Conservation (phyloP, 768 basidiomycete species). For the Calocera cornea region DNA sequence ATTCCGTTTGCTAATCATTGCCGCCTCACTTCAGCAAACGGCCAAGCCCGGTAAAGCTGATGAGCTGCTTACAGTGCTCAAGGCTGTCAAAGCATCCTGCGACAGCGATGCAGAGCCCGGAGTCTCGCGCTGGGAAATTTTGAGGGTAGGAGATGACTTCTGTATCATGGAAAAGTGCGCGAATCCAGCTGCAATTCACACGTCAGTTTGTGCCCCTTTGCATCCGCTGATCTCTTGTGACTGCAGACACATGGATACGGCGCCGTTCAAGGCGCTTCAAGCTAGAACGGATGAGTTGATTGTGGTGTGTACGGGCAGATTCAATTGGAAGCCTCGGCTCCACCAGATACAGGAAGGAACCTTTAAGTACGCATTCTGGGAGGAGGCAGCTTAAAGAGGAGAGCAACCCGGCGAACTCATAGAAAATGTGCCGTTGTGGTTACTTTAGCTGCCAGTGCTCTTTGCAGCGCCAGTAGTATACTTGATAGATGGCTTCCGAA, state of each 20-base stretch:
- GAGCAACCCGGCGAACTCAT: too few species aligned
- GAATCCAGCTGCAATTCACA: not conserved
- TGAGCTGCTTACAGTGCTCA: not conserved
- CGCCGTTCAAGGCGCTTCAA: not conserved
- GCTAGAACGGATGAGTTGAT: too few species aligned
- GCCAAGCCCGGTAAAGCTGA: not conserved
- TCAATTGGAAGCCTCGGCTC: too few species aligned
- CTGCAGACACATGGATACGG: not conserved
- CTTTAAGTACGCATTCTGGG: too few species aligned
- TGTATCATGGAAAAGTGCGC: not conserved
- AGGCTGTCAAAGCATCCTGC: slow-evolving; percentile 1
- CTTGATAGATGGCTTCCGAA: too few species aligned
- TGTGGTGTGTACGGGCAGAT: too few species aligned
- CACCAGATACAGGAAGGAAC: too few species aligned
- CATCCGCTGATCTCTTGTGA: not conserved
- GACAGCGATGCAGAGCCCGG: slow-evolving; percentile 3
- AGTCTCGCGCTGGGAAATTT: not conserved
- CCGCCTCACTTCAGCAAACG: not conserved
- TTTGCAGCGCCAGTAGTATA: too few species aligned
- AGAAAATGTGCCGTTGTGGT: too few species aligned
- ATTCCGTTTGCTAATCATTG: too few species aligned
- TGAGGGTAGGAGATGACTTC: not conserved
- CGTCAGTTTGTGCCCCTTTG: not conserved
- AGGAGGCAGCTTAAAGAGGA: too few species aligned
- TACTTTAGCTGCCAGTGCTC: too few species aligned